These are phyloP conservation scores for Prosopis cineraria DNA, from an alignment of 306 rosid genomes.

Conservation along the genomic window DNA sequence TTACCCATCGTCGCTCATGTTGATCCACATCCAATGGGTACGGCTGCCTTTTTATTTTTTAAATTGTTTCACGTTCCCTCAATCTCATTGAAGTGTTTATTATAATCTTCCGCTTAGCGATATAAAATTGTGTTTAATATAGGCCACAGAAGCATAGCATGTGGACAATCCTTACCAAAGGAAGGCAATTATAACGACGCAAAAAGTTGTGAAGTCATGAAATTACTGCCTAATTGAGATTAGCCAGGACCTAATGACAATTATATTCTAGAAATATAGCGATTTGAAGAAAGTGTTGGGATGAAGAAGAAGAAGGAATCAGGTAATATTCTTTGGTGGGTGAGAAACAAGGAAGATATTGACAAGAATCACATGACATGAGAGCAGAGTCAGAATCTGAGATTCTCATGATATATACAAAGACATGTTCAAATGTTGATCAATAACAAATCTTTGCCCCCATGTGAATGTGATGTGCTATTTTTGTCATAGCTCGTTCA, in stretches of 20 bases:
- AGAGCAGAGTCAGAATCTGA: slow-evolving; percentile 31
- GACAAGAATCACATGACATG: slow-evolving; percentile 22
- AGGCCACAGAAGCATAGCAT: neutral
- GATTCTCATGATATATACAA: neutral
- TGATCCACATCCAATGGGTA: neutral
- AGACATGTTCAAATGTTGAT: neutral
- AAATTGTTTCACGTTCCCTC: neutral
- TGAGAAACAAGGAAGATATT: neutral
- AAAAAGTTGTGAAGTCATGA: slow-evolving; percentile 38
- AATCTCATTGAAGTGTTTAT: slow-evolving; percentile 27
- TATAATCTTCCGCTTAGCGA: slow-evolving; percentile 22
- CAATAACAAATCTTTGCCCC: neutral
- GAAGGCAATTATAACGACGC: slow-evolving; percentile 19
- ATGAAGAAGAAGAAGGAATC: neutral
- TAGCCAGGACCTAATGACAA: neutral
- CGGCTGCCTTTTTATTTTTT: neutral
- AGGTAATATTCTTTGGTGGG: neutral
- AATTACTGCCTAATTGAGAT: slow-evolving; percentile 1
- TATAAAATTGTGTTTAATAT: neutral
- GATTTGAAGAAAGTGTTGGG: neutral
- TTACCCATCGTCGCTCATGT: neutral
- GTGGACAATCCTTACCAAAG: slow-evolving; percentile 12
- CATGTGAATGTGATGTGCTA: slow-evolving; percentile 33
- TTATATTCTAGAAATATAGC: neutral
- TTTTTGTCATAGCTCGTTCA: neutral